phyloP scores from a whole-genome alignment of 2,329 filamentous ascomycete species.

The Epicoccum sorghinum region DNA sequence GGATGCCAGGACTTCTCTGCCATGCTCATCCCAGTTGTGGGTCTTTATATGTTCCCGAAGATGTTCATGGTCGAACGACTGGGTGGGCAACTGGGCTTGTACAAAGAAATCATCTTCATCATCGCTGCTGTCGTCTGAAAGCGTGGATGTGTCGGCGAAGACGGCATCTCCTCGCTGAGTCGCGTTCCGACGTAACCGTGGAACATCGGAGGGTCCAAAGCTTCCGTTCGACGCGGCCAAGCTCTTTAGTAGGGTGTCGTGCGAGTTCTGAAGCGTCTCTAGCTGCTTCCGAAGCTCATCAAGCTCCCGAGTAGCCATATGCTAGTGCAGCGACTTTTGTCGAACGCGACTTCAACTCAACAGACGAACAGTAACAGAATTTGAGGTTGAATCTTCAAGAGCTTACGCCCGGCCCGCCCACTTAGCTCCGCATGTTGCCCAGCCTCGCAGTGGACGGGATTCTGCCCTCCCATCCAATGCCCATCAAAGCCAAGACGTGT shows the following conservation, averaged over 20 bases:
- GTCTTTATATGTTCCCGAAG: conserved; percentile 53
- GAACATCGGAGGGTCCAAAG: conserved; percentile 33
- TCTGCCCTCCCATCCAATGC: conserved; percentile 23
- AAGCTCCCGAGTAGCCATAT: conserved; percentile 36
- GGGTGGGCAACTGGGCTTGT: conserved; percentile 47
- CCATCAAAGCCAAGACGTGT: conserved; percentile 18
- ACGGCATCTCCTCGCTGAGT: conserved; percentile 34
- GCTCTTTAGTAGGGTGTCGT: conserved; percentile 38
- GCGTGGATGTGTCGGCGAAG: conserved; percentile 43
- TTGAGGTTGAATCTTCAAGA: conserved; percentile 9
- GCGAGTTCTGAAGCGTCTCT: conserved; percentile 40
- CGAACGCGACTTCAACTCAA: conserved; percentile 9
- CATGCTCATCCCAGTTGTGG: conserved; percentile 51
- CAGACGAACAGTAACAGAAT: conserved; percentile 5
- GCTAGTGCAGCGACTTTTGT: conserved; percentile 12
- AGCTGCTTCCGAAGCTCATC: conserved; percentile 42
- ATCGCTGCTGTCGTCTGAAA: conserved; percentile 44
- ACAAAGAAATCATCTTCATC: conserved; percentile 48
- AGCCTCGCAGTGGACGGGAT: conserved; percentile 21
- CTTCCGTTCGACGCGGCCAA: conserved; percentile 36
- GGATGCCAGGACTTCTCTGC: conserved; percentile 49
- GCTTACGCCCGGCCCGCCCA: conserved; percentile 21
- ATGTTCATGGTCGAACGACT: conserved; percentile 52
- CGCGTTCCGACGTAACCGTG: conserved; percentile 28
- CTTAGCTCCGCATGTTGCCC: conserved; percentile 25